Evolutionary conservation across 768 basidiomycete genomes (phyloP), one percentile per base, ranked within the genome.

Genomic region (Tricholoma flavovirens): DNA sequence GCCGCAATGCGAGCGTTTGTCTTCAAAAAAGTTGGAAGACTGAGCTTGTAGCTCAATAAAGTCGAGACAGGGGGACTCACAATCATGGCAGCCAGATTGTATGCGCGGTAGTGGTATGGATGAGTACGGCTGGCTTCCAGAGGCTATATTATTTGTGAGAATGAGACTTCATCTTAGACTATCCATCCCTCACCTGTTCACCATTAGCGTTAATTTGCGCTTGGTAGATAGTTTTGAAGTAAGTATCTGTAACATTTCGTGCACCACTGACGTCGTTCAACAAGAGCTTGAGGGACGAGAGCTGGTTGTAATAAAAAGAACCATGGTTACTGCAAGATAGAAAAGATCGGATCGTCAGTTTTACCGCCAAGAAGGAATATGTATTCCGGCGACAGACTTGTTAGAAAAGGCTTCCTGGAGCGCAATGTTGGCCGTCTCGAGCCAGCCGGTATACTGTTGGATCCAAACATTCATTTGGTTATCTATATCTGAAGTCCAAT

Each of bases 81-180:
- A 49, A 86, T 81, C 80, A 87, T 83, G 7, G 83, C 85, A 1
- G 80, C 82, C 14, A 87, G 73, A 59, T 88, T 88, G 69, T 84
- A 87, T 0, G 79, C 76, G 9, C 82, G 77, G 64, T 87, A 87
- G 63, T 87, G 85, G 66, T 80, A 86, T 14, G 86, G 83, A 10
- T 80, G 73, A 1, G 83, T 83, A 24, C 86, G 80, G 2, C 67
- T 73, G 15, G 82, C 76, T 70, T 87, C 86, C 12, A 83, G 66
- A 10, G 86, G 84, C 81, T 84, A 54, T 4, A 48, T 46, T 32
- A 7, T 19, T 10, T 7, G 32, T 59, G 49, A 38, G 11, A 42
- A 19, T 14, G 43, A 22, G 10, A 49, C 46, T 17, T 33, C 17
- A 29, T 15, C 46, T 43, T 46, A 35, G 4, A 22, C 30, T 32